Evolutionary conservation across 2,329 filamentous ascomycete genomes (phyloP).

Genomic region (Fusarium penzigii): DNA sequence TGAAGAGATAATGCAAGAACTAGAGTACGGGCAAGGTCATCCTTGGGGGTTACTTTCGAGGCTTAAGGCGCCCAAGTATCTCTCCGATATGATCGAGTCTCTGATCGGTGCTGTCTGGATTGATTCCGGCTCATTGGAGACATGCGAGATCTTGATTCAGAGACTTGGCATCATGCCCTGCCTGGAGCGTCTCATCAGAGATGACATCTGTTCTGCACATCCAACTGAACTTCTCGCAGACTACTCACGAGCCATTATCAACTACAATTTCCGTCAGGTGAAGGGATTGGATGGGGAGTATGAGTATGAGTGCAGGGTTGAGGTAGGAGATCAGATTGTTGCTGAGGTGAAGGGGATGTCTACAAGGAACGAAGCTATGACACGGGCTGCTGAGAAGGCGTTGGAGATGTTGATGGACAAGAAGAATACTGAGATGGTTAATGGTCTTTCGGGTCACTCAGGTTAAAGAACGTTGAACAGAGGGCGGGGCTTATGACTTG

Average conservation of each 20-base stretch:
- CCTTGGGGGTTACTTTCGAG: conserved; percentile 75
- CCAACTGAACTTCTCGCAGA: conserved; percentile 70
- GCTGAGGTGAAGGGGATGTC: conserved; percentile 47
- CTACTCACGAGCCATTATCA: conserved; percentile 52
- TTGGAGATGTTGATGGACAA: conserved; percentile 37
- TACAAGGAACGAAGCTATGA: conserved; percentile 53
- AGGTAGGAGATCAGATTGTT: conserved; percentile 49
- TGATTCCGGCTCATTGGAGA: conserved; percentile 66
- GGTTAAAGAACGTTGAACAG: background rate
- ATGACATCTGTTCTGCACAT: conserved; percentile 58
- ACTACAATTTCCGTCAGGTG: conserved; percentile 48
- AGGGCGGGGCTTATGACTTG: conserved; percentile 2
- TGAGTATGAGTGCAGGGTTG: conserved; percentile 47
- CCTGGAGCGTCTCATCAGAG: conserved; percentile 61
- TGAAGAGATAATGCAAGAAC: conserved; percentile 47
- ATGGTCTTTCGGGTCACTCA: background rate
- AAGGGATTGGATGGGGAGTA: conserved; percentile 22
- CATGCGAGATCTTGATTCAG: conserved; percentile 62
- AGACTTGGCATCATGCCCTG: conserved; percentile 65
- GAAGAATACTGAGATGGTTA: conserved; percentile 5
- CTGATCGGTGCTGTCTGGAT: conserved; percentile 82
- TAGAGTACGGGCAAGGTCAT: conserved; percentile 57
- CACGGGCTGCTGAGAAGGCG: conserved; percentile 56
- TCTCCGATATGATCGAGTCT: conserved; percentile 81
- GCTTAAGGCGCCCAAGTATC: conserved; percentile 71